Conservation (phyloP, 148 eudicot genomes). For the Amaranthus palmeri region DNA sequence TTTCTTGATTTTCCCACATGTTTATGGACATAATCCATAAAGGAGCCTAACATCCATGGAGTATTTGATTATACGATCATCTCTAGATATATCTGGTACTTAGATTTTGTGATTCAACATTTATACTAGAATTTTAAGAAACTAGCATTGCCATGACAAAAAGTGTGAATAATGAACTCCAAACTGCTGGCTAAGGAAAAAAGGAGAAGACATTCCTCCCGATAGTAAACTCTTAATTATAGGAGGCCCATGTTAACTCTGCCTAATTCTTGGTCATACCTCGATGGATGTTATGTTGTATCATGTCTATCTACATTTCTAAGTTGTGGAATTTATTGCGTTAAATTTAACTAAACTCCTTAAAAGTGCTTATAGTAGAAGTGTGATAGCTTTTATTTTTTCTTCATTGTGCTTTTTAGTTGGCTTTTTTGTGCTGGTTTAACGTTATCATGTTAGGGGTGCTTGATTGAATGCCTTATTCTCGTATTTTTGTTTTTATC, state of each 20-base stretch:
- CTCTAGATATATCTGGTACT: too few species aligned
- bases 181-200: too few species aligned
- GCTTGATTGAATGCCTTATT: constrained; percentile 5
- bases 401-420: not conserved
- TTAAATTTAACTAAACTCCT: not conserved
- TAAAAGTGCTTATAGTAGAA: not conserved
- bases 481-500: not conserved
- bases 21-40: too few species aligned
- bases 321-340: not conserved
- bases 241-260: not conserved
- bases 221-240: not conserved
- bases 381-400: not conserved
- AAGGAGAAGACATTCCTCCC: too few species aligned
- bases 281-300: not conserved
- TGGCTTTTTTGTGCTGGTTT: not conserved
- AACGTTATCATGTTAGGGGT: not conserved
- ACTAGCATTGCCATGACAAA: too few species aligned
- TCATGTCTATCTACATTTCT: not conserved
- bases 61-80: too few species aligned
- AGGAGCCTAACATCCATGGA: too few species aligned
- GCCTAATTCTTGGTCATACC: not conserved
- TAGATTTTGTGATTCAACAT: too few species aligned
- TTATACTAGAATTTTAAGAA: too few species aligned
- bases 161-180: too few species aligned
- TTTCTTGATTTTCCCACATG: too few species aligned